Conservation (phyloP, 2,329 filamentous ascomycete species). For the Chrysoporthe puriensis region DNA sequence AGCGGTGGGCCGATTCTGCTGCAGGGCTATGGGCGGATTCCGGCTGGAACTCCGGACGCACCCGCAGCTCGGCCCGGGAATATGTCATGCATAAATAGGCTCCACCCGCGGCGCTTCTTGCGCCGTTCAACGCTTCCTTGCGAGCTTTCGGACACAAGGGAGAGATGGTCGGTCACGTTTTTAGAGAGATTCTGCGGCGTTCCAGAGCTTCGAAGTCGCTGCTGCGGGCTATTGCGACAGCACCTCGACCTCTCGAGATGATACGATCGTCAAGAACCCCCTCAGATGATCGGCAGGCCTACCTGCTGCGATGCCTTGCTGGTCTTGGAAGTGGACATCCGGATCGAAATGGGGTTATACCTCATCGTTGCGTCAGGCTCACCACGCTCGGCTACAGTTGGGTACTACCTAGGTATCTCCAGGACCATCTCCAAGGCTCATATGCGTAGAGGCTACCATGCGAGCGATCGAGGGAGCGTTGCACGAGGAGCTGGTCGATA, state of each 20-base stretch:
- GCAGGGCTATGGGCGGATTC: conserved; percentile 15
- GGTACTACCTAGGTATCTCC: too few species aligned
- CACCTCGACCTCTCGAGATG: neutral
- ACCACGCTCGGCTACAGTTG: too few species aligned
- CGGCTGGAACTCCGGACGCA: conserved; percentile 10
- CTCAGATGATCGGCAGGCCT: neutral
- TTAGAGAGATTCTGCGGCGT: neutral
- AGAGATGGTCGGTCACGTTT: neutral
- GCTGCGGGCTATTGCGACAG: neutral
- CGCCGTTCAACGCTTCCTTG: neutral
- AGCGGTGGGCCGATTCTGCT: conserved; percentile 26
- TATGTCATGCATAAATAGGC: conserved; percentile 1
- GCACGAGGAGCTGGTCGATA: neutral
- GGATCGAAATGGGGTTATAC: neutral
- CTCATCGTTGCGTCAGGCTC: neutral
- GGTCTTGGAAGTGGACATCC: neutral
- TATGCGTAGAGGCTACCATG: neutral
- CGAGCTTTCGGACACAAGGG: neutral
- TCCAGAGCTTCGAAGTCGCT: neutral
- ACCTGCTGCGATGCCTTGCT: neutral
- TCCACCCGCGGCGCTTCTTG: neutral
- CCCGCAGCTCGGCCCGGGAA: conserved; percentile 13
- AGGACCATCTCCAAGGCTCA: too few species aligned
- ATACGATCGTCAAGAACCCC: neutral
- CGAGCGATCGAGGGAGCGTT: neutral